Evolutionary conservation across 78 protist genomes (phyloP).

Genomic region (Andalucia godoyi): DNA sequence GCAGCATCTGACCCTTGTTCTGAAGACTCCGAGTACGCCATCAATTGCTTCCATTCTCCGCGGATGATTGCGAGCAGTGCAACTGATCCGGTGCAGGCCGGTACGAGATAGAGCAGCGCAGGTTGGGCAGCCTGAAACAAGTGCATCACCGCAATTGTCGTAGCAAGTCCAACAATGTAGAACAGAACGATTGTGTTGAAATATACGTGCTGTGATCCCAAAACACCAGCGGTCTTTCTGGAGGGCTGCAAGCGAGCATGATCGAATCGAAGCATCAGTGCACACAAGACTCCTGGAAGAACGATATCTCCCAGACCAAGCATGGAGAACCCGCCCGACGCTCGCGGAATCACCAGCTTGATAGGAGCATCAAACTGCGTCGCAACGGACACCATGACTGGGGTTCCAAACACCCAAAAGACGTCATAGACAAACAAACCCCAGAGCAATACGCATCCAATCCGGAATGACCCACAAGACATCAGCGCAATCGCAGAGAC

Average conservation of each 20-base stretch:
- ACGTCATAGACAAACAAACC: constrained; percentile 77
- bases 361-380: constrained; percentile 82
- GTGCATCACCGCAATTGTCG: constrained; percentile 75
- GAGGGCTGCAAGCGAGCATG: neutral
- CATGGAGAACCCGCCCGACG: constrained; percentile 63
- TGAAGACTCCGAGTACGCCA: neutral
- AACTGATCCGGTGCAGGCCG: constrained; percentile 5
- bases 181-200: constrained; percentile 31
- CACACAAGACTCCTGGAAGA: constrained; percentile 78
- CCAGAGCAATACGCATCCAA: constrained; percentile 39
- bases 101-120: constrained; percentile 80
- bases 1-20: no score
- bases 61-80: neutral
- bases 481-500: constrained; percentile 31
- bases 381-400: constrained; percentile 90
- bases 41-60: constrained; percentile 5
- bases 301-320: constrained; percentile 94
- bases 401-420: constrained; percentile 89
- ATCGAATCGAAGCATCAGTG: constrained; percentile 67
- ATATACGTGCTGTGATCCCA: constrained; percentile 22
- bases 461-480: constrained; percentile 14
- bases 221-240: no score
- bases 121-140: constrained; percentile 82
- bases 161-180: constrained; percentile 54
- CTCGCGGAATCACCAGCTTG: constrained; percentile 73